Conservation (phyloP, 176 grass and related monocot genomes). For the Ensete glaucum region DNA sequence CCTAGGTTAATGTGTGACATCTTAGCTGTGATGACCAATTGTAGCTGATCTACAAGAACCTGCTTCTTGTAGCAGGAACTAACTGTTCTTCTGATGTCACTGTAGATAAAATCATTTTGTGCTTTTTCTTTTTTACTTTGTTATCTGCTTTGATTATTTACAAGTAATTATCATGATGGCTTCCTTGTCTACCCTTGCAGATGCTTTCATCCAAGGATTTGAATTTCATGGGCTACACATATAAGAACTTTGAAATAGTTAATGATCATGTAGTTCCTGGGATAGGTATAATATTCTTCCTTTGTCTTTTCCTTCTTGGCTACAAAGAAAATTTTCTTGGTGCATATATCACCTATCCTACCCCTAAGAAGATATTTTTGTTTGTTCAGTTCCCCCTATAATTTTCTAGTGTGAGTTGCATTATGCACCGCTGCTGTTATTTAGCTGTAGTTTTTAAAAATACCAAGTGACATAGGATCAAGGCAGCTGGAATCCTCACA, state of each 20-base stretch:
- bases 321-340: neutral
- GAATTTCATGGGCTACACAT: constrained; percentile 96
- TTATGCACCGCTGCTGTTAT: neutral
- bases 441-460: neutral
- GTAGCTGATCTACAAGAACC: too few species aligned
- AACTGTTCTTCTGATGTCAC: neutral
- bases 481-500: neutral
- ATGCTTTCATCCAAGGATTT: constrained; percentile 99
- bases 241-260: constrained; percentile 97
- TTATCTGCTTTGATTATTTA: neutral
- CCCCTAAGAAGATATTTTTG: neutral
- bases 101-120: neutral
- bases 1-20: too few species aligned
- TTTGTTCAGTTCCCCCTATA: neutral
- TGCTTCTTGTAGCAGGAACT: too few species aligned
- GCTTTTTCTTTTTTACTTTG: neutral
- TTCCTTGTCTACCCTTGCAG: constrained; percentile 27
- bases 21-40: too few species aligned
- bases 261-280: constrained; percentile 73
- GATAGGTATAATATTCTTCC: constrained; percentile 41
- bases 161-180: neutral
- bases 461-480: neutral
- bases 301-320: constrained; percentile 13
- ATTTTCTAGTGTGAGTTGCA: neutral
- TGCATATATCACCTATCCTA: neutral